Evolutionary conservation across 1,284 basidiomycete genomes (phyloP).

Genomic region (Austroboletus niveus): DNA sequence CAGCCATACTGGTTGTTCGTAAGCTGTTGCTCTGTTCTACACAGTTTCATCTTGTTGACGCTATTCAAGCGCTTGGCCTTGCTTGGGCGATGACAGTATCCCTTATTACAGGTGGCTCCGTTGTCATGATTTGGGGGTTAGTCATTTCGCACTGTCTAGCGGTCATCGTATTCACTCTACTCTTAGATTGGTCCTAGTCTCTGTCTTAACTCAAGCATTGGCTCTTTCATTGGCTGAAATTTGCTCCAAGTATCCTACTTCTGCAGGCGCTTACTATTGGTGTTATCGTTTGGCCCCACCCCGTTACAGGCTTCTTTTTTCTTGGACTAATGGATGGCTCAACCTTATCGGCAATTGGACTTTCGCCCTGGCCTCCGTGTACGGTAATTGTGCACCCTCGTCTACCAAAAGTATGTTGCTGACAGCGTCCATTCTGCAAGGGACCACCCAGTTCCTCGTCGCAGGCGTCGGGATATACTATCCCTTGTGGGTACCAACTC

Average conservation of each 20-base stretch:
- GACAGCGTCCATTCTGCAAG: conserved; percentile 28
- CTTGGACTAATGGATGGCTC: conserved; percentile 60
- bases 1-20: conserved; percentile 58
- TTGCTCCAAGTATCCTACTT: conserved; percentile 55
- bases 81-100: conserved; percentile 52
- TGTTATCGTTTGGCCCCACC: conserved; percentile 49
- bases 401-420: not conserved
- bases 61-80: conserved; percentile 44
- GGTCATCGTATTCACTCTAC: not conserved
- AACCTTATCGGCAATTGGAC: conserved; percentile 57
- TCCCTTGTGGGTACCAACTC: conserved; percentile 45
- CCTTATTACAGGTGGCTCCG: conserved; percentile 50
- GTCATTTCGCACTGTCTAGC: not conserved
- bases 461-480: conserved; percentile 50
- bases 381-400: conserved; percentile 34
- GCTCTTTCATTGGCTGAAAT: conserved; percentile 55
- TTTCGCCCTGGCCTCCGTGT: conserved; percentile 49
- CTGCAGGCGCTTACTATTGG: conserved; percentile 60
- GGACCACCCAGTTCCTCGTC: conserved; percentile 50
- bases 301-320: conserved; percentile 40
- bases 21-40: conserved; percentile 21
- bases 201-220: conserved; percentile 42
- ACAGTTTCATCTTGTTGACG: conserved; percentile 3
- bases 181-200: conserved; percentile 48
- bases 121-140: conserved; percentile 53